Base-by-base conservation (phyloP, 495 filamentous ascomycete genomes). In the Penicillium malachiteum region DNA sequence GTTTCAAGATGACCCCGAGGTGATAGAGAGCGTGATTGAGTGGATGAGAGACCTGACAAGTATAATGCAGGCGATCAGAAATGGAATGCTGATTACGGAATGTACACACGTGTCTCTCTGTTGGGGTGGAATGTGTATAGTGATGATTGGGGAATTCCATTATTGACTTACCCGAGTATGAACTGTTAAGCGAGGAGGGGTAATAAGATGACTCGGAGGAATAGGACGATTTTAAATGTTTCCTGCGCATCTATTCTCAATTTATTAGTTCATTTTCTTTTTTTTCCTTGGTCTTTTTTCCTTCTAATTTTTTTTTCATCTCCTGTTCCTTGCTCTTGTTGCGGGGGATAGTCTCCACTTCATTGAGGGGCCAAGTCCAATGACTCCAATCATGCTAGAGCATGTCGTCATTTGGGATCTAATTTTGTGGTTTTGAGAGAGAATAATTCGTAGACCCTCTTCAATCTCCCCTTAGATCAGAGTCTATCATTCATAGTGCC, bases 1-100 rank as follows among this genome's bases (percentile, higher is more conserved):
- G 86, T 92, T 65, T 92, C 87, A 54, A 88, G 88, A 47, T 71
- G 92, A 44, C 81, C 77, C 50, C 89, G 87, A 30, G 84, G 86
- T 56, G 81, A 85, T 62, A 71, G 59, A 1, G 21, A 26, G 30
- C 52, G 68, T 62, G 60, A 52, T 16, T 67, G 66, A 48, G 55
- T 64, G 58, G 74, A 40, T 75, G 88, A 65, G 74, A 81, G 59
- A 72, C 72, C 59, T 90, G 12, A 37, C 12, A 37, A 13, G 34
- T 2, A 10, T 2, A 37, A 51, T 84, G 83, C 80, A 80, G 68
- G 73, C 76, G 60, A 70, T 74, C 31, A 86, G 87, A 71, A 58
- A 63, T 49, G 61, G 50, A 71, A 26, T 26, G 21, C 21, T 26
- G 81, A 70, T 76, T 69, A 59, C 55, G 50, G 52, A 60, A 66